phyloP scores from a whole-genome alignment of 169 alveolate species.

The Cryptosporidium bovis region DNA sequence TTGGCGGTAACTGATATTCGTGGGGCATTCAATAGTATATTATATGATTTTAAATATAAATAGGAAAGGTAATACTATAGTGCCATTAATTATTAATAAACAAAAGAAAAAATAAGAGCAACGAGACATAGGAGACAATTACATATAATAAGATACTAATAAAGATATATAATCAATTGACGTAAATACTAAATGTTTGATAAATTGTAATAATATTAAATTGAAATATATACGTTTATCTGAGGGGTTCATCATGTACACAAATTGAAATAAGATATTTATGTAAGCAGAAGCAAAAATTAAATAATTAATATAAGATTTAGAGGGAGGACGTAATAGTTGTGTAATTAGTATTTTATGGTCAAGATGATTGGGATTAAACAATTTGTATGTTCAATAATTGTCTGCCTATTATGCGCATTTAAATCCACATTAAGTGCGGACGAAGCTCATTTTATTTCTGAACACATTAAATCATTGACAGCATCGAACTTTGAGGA shows the following conservation, averaged over 20 bases:
- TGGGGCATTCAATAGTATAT: constrained; percentile 31
- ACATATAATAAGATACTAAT: constrained; percentile 13
- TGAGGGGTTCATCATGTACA: too few species aligned
- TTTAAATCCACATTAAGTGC: constrained; percentile 21
- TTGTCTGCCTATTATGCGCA: constrained; percentile 32
- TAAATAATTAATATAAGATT: too few species aligned
- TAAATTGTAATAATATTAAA: too few species aligned
- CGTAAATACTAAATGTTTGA: neutral
- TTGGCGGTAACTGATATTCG: constrained; percentile 19
- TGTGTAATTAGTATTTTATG: too few species aligned
- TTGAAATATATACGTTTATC: too few species aligned
- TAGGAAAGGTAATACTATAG: too few species aligned
- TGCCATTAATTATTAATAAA: too few species aligned
- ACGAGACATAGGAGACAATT: constrained; percentile 29
- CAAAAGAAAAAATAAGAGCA: neutral
- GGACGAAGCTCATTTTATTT: constrained; percentile 72
- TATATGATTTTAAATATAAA: too few species aligned
- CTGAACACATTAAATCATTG: constrained; percentile 72
- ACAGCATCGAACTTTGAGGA: constrained; percentile 86
- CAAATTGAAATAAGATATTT: too few species aligned
- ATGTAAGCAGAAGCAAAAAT: too few species aligned
- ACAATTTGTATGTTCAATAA: constrained; percentile 20
- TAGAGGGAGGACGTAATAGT: too few species aligned
- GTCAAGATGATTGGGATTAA: constrained; percentile 36
- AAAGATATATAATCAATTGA: neutral